Evolutionary conservation across 306 rosid species (phyloP).

Genomic region (Castanospermum australe): DNA sequence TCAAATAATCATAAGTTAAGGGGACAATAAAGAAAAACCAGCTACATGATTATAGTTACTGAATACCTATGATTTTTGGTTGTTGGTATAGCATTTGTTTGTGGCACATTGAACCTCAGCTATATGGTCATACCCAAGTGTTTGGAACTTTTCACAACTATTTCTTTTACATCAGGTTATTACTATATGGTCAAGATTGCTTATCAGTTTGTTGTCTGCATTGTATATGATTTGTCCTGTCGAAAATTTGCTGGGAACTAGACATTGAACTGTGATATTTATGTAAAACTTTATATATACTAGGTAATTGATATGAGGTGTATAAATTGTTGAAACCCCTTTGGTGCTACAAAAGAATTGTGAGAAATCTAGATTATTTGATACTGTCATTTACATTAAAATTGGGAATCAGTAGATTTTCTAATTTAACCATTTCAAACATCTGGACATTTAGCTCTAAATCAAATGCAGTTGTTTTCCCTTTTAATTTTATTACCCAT

Average conservation of each 20-base stretch:
- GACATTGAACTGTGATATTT: neutral
- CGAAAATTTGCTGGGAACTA: neutral
- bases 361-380: neutral
- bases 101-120: neutral
- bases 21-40: neutral
- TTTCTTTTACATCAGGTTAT: neutral
- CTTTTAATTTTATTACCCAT: slow-evolving; percentile 28
- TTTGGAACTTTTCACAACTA: neutral
- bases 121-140: neutral
- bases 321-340: neutral
- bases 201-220: neutral
- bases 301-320: slow-evolving; percentile 8
- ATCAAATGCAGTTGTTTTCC: slow-evolving; percentile 16
- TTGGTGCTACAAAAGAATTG: neutral
- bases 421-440: slow-evolving; percentile 1
- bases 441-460: slow-evolving; percentile 9
- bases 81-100: neutral
- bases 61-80: neutral
- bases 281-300: neutral
- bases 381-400: neutral
- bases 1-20: neutral
- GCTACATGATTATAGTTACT: neutral
- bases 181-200: neutral
- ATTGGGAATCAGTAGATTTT: neutral
- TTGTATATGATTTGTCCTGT: neutral